These are phyloP conservation scores for Barnettozyma botsteinii DNA, from an alignment of 805 yeast genomes.

Conservation along the genomic window DNA sequence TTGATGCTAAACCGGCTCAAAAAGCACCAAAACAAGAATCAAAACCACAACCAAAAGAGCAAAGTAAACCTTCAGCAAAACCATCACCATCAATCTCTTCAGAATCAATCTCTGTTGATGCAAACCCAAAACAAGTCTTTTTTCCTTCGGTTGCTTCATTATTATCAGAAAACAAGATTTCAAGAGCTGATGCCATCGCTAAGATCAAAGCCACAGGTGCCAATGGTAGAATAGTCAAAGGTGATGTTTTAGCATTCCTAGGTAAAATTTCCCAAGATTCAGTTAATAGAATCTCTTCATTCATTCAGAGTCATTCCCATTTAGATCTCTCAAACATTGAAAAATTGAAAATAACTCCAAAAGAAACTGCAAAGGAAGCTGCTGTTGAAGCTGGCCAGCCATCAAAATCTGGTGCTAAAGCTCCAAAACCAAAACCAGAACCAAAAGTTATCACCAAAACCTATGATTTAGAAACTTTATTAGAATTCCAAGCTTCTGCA, in stretches of 20 bases:
- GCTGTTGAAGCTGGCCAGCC: conserved; percentile 15
- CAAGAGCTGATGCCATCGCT: conserved; percentile 61
- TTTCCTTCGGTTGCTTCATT: conserved; percentile 76
- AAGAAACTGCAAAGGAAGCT: conserved; percentile 18
- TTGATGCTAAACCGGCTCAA: conserved; percentile 16
- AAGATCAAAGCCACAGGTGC: conserved; percentile 86
- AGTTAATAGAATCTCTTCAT: conserved; percentile 47
- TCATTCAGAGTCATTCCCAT: conserved; percentile 49
- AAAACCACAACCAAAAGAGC: conserved; percentile 4
- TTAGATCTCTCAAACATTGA: conserved; percentile 70
- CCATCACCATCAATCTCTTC: conserved; percentile 8
- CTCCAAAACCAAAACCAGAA: conserved; percentile 21
- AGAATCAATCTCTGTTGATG: conserved; percentile 30
- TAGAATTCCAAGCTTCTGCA: conserved; percentile 24
- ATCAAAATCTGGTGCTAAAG: conserved; percentile 19
- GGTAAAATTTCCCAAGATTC: conserved; percentile 63
- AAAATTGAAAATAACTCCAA: conserved; percentile 26
- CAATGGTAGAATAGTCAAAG: conserved; percentile 79
- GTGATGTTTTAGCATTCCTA: conserved; percentile 81
- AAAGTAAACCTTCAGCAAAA: no score
- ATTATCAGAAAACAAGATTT: conserved; percentile 54
- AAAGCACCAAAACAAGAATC: conserved; percentile 12
- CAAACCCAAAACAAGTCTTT: conserved; percentile 62
- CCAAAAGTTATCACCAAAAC: conserved; percentile 30
- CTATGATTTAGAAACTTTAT: conserved; percentile 27